phyloP scores from a whole-genome alignment of 352 stramenopile species.

The Blastocystis sp. region DNA sequence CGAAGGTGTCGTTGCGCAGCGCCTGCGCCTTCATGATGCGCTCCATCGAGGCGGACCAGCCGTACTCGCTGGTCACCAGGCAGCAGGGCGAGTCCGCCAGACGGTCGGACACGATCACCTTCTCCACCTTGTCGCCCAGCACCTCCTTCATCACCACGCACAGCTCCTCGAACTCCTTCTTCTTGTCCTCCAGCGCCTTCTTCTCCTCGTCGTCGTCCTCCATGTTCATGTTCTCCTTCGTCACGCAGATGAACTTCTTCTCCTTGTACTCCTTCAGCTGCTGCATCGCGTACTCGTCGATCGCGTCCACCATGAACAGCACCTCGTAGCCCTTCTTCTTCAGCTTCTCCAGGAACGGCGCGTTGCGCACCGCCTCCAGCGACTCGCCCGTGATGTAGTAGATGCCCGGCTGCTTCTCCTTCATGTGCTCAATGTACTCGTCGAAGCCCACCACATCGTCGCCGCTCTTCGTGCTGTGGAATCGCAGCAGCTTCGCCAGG shows the following conservation, averaged over 20 bases:
- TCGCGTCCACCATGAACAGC: conserved; percentile 85
- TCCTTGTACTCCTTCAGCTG: conserved; percentile 80
- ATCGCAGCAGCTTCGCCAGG: conserved; percentile 97
- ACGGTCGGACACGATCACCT: conserved; percentile 97
- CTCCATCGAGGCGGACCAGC: conserved; percentile 80
- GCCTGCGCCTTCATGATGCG: conserved; percentile 99
- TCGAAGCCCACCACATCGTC: conserved; percentile 79
- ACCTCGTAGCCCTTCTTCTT: conserved; percentile 99
- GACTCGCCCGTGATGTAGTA: conserved; percentile 91
- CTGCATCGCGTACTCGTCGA: no score
- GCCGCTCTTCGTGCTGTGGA: conserved; percentile 95
- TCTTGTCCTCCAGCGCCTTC: no score
- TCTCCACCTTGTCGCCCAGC: conserved; percentile 93
- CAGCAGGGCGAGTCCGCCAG: conserved; percentile 96
- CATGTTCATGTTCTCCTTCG: no score
- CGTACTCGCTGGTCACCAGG: conserved; percentile 98
- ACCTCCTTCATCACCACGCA: no score
- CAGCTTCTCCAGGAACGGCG: neutral
- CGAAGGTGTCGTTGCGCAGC: conserved; percentile 90
- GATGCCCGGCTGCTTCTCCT: conserved; percentile 93
- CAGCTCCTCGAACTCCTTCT: no score
- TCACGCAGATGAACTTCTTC: no score
- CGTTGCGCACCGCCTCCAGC: no score
- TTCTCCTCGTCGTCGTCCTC: no score
- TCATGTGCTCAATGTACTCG: conserved; percentile 89